Evolutionary conservation across 106 monocot genomes (phyloP).

Genomic region (Gastrodia elata): DNA sequence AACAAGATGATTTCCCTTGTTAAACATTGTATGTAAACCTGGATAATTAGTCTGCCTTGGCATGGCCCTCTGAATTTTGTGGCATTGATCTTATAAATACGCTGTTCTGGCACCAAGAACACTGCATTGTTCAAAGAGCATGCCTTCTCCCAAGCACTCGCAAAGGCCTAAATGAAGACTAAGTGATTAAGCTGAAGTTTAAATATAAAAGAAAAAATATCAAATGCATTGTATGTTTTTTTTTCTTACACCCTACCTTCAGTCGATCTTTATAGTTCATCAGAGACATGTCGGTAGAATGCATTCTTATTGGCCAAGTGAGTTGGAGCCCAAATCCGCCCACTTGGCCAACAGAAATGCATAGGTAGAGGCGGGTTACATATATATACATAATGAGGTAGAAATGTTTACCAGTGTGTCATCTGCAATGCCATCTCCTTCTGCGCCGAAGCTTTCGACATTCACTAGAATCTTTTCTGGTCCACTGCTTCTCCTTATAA

Average conservation of each 20-base stretch:
- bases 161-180: constrained; percentile 48
- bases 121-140: constrained; percentile 63
- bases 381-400: too few species aligned
- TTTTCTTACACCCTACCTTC: not conserved
- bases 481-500: constrained; percentile 21
- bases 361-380: too few species aligned
- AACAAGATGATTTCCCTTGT: not conserved
- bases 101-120: constrained; percentile 63
- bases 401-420: constrained; percentile 62
- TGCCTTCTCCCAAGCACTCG: constrained; percentile 60
- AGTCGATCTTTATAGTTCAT: not conserved
- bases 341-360: too few species aligned
- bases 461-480: constrained; percentile 54
- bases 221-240: not conserved
- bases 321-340: too few species aligned
- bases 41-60: constrained; percentile 48
- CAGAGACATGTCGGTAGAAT: not conserved
- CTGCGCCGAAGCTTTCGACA: constrained; percentile 85
- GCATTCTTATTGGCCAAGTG: too few species aligned
- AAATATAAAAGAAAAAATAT: too few species aligned
- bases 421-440: constrained; percentile 77
- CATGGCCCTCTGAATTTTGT: constrained; percentile 78
- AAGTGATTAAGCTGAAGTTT: not conserved
- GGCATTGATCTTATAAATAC: constrained; percentile 49
- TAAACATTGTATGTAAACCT: constrained; percentile 25